Base-by-base conservation (phyloP, 495 filamentous ascomycete species). In the Podospora fimiseda region DNA sequence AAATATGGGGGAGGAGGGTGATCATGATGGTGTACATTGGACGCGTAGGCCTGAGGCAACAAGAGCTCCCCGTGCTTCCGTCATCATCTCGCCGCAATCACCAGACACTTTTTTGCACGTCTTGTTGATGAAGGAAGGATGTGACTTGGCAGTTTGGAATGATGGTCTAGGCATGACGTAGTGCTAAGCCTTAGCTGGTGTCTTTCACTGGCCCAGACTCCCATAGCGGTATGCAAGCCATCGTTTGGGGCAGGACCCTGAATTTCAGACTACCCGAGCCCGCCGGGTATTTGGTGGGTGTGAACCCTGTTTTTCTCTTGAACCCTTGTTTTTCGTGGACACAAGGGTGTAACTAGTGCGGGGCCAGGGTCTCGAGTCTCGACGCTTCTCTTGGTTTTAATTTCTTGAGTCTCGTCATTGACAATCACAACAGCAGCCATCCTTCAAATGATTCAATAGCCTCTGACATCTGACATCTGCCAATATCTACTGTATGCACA, bases 291-390 rank as follows among this genome's bases (percentile, higher is more conserved):
- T 55, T 39, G 51, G 53, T 51, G 54, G 57, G 57, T 58, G 55
- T 64, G 62, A 62, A 60, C 59, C 57, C 59, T 65, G 59, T 51
- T 54, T 60, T n/a, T n/a, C n/a, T n/a, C n/a, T n/a, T n/a, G n/a
- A n/a, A 51, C 15, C 23, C 22, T 41, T 36, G 43, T 42, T 41
- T 45, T 43, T 40, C 33, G 39, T 51, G n/a, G 16, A 11, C 43
- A 48, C 38, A 45, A 48, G 40, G 55, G 30, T 20, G 18, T 11
- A 8, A 15, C 19, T 24, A 19, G 42, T 33, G 11, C 42, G 38
- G 41, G 50, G 22, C 3, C 42, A 57, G 50, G 56, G 50, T 50
- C 50, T 43, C 36, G n/a, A n/a, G n/a, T n/a, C n/a, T n/a, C n/a
- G n/a, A n/a, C n/a, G n/a, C n/a, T n/a, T n/a, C n/a, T n/a, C n/a